Conservation (phyloP, 495 filamentous ascomycete species). For the Aspergillus cavernicola region DNA sequence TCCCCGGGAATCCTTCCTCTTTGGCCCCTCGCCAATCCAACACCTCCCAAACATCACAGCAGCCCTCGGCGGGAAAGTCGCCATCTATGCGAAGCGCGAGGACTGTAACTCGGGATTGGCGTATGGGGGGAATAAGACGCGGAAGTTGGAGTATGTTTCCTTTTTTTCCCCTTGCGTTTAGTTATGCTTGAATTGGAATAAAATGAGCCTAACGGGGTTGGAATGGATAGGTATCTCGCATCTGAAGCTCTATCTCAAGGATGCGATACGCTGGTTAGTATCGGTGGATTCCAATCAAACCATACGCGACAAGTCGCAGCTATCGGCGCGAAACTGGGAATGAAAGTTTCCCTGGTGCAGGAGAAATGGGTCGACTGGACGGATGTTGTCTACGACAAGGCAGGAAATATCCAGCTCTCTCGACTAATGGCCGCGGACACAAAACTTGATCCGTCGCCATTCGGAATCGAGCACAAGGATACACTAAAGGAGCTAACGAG, state of each 20-base stretch:
- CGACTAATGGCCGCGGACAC: conserved; percentile 59
- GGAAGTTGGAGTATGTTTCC: conserved; percentile 57
- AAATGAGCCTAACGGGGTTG: too few relatives aligned
- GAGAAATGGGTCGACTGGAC: conserved; percentile 60
- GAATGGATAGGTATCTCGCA: conserved; percentile 10
- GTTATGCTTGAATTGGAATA: too few relatives aligned
- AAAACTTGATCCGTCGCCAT: conserved; percentile 44
- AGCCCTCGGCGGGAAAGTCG: conserved; percentile 42
- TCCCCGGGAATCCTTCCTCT: conserved; percentile 5
- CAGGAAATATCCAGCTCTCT: conserved; percentile 61
- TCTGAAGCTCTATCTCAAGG: conserved; percentile 35
- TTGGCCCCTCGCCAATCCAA: conserved; percentile 14
- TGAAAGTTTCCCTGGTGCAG: conserved; percentile 54
- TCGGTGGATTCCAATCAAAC: conserved; percentile 62
- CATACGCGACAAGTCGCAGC: conserved; percentile 62
- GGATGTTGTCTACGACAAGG: conserved; percentile 48
- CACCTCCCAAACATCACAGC: conserved; percentile 32
- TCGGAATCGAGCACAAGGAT: conserved; percentile 59
- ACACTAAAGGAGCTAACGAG: conserved; percentile 44
- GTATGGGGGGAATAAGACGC: conserved; percentile 63
- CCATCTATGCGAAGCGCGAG: conserved; percentile 61
- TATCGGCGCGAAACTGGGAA: conserved; percentile 47
- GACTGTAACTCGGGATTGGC: conserved; percentile 60
- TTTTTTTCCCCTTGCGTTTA: neutral
- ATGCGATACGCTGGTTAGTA: conserved; percentile 54